Conservation (phyloP, 345 rosid species). For the Conringia planisiliqua region DNA sequence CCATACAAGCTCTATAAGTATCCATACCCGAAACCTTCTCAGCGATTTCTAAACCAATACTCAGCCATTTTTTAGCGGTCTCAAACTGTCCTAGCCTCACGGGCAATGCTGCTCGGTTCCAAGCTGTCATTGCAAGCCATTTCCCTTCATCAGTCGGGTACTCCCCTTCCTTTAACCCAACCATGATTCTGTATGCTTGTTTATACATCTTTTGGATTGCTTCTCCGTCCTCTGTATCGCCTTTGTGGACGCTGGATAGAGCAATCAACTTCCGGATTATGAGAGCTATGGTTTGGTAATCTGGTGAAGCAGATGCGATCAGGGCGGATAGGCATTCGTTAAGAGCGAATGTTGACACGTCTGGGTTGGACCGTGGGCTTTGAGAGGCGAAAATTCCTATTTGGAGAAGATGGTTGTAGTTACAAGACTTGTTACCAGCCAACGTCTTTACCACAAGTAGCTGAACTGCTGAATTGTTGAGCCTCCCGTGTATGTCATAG, state of each 20-base stretch:
- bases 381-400: slow-evolving; percentile 72
- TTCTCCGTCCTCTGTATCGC: slow-evolving; percentile 67
- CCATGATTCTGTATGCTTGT: slow-evolving; percentile 83
- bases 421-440: slow-evolving; percentile 70
- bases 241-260: slow-evolving; percentile 62
- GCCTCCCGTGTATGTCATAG: slow-evolving; percentile 65
- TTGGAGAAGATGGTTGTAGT: slow-evolving; percentile 63
- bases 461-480: slow-evolving; percentile 50
- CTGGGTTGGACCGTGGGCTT: slow-evolving; percentile 59
- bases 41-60: slow-evolving; percentile 62
- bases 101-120: slow-evolving; percentile 86
- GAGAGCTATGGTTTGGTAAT: slow-evolving; percentile 62
- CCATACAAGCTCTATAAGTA: slow-evolving; percentile 77
- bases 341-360: slow-evolving; percentile 69
- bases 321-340: slow-evolving; percentile 66
- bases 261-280: slow-evolving; percentile 62
- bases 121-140: slow-evolving; percentile 95
- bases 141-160: slow-evolving; percentile 86
- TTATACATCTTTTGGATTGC: slow-evolving; percentile 61
- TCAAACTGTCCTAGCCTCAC: slow-evolving; percentile 65
- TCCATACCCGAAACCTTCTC: slow-evolving; percentile 70
- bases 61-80: slow-evolving; percentile 75
- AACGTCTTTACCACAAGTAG: slow-evolving; percentile 57
- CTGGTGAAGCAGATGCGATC: slow-evolving; percentile 64
- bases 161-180: slow-evolving; percentile 83